These are phyloP conservation scores for Evansstolkia leycettana DNA, from an alignment of 495 filamentous ascomycete genomes.

Conservation along the genomic window DNA sequence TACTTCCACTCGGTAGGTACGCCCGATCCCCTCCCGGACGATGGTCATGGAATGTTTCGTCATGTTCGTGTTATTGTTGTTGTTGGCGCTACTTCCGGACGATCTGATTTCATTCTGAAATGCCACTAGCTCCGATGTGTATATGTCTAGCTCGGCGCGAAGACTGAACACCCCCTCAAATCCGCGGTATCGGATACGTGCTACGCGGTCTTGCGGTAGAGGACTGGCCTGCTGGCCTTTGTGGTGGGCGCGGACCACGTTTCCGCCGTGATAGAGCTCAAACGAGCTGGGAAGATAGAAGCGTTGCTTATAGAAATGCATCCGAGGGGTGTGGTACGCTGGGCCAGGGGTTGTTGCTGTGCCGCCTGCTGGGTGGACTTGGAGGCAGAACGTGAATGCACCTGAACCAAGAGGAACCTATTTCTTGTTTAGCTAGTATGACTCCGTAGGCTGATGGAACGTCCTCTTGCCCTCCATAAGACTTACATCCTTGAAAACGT, in stretches of 20 bases:
- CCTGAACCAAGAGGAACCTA: constrained; percentile 1
- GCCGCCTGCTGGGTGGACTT: constrained; percentile 3
- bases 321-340: constrained; percentile 3
- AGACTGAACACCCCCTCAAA: constrained; percentile 2
- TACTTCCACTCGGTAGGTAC: constrained; percentile 2
- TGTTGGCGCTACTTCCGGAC: too few species aligned
- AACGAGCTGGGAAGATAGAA: constrained; percentile 3
- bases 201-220: neutral
- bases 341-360: constrained; percentile 1
- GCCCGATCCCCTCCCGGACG: constrained; percentile 1
- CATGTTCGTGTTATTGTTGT: too few species aligned
- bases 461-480: too few species aligned
- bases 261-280: constrained; percentile 2
- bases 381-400: constrained; percentile 3
- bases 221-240: constrained; percentile 1
- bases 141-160: neutral
- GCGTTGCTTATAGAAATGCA: constrained; percentile 2
- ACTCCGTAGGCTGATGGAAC: too few species aligned
- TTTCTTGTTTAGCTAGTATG: neutral
- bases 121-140: neutral
- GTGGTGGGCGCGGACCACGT: constrained; percentile 2
- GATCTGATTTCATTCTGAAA: too few species aligned
- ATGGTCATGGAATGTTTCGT: neutral
- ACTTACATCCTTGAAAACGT: constrained; percentile 4
- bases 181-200: constrained; percentile 2